Percentiles rank a stretch among this genome's conserved stretches.
These are phyloP conservation scores for Calonectria honghensis DNA, from an alignment of 2,329 filamentous ascomycete genomes.

Conservation along the genomic window DNA sequence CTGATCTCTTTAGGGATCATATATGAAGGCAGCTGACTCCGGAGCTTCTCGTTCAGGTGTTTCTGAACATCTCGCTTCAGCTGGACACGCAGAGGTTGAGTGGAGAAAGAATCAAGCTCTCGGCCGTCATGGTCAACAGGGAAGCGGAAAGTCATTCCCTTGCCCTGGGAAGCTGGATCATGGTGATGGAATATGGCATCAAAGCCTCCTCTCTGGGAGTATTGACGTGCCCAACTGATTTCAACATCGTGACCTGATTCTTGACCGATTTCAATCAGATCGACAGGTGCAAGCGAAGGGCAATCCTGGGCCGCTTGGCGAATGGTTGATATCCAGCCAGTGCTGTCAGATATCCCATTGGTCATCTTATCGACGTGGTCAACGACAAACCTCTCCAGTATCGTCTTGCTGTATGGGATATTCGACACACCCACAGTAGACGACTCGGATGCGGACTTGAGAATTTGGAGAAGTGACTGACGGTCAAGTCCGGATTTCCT, in stretches of 20 bases:
- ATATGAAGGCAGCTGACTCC: not conserved
- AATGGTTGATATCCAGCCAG: too few species aligned
- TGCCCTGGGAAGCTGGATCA: too few species aligned
- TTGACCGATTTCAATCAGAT: not conserved
- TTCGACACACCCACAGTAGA: not conserved
- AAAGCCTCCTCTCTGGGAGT: not conserved
- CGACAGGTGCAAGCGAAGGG: not conserved
- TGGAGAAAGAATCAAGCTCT: not conserved
- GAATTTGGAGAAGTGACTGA: not conserved
- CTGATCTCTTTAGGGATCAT: not conserved
- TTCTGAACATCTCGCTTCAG: not conserved
- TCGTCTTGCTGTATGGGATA: not conserved
- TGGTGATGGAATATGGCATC: not conserved
- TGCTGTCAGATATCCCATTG: too few species aligned
- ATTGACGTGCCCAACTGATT: slow-evolving; percentile 1
- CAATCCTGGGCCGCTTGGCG: not conserved
- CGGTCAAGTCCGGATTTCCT: not conserved
- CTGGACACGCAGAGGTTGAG: not conserved
- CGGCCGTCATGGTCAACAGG: not conserved
- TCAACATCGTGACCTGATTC: not conserved
- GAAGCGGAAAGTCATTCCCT: not conserved
- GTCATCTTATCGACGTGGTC: too few species aligned
- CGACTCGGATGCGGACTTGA: not conserved
- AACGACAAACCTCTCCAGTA: not conserved
- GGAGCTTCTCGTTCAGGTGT: not conserved